Evolutionary conservation across 2,329 filamentous ascomycete genomes (phyloP).

Genomic region (Septoria linicola): DNA sequence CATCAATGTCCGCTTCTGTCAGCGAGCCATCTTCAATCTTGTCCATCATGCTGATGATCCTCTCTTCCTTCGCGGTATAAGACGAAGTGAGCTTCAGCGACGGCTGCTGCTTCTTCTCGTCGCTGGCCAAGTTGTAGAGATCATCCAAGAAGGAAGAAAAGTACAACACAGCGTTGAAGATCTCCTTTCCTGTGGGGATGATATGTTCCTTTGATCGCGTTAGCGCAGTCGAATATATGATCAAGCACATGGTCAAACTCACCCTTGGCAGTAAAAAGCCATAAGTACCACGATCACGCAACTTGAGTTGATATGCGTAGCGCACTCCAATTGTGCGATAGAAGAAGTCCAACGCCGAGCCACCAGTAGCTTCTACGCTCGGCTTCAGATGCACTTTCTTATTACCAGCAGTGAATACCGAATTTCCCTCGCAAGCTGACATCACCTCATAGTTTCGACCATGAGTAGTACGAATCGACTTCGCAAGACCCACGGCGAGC

Average conservation of each 20-base stretch:
- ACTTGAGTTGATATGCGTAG: slow-evolving; percentile 90
- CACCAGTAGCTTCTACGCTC: slow-evolving; percentile 72
- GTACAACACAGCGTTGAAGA: slow-evolving; percentile 78
- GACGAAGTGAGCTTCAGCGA: slow-evolving; percentile 15
- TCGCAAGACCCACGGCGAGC: slow-evolving; percentile 80
- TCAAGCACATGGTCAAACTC: too few relatives aligned
- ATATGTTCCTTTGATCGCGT: slow-evolving; percentile 16
- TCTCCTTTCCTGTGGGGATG: slow-evolving; percentile 62
- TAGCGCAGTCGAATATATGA: too few relatives aligned
- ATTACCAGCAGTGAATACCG: slow-evolving; percentile 42
- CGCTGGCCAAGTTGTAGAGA: slow-evolving; percentile 35
- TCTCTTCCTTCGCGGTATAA: not conserved
- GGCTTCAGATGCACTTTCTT: slow-evolving; percentile 43
- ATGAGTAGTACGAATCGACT: slow-evolving; percentile 82
- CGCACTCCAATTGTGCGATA: slow-evolving; percentile 80
- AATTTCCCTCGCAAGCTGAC: slow-evolving; percentile 82
- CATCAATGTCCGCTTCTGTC: not conserved
- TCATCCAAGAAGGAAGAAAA: slow-evolving; percentile 74
- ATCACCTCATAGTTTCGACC: slow-evolving; percentile 60
- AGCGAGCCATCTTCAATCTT: not conserved
- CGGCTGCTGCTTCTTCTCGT: slow-evolving; percentile 11
- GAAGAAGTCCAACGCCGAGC: slow-evolving; percentile 91
- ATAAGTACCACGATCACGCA: slow-evolving; percentile 90
- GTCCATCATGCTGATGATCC: not conserved
- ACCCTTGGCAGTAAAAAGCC: slow-evolving; percentile 86